These are phyloP conservation scores for Dipodascus albidus DNA, from an alignment of 805 yeast species.

Conservation along the genomic window DNA sequence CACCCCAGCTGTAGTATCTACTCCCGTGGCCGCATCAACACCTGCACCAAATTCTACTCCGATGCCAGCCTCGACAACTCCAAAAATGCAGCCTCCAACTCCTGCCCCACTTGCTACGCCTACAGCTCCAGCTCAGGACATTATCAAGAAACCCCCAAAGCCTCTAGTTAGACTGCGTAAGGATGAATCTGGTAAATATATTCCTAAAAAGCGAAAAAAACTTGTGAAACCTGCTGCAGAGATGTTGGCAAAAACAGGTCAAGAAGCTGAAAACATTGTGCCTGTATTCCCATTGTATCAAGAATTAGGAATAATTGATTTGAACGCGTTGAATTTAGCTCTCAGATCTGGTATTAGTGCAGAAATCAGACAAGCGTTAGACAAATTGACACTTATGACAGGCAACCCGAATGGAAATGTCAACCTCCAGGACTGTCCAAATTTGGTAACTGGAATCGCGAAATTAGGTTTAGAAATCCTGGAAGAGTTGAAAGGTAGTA, in stretches of 20 bases:
- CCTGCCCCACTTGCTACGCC: not conserved
- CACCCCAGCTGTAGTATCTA: not conserved
- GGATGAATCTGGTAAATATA: slow-evolving; percentile 38
- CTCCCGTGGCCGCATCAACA: slow-evolving; percentile 6
- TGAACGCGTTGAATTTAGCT: slow-evolving; percentile 72
- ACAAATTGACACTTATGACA: slow-evolving; percentile 69
- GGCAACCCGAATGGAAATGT: slow-evolving; percentile 62
- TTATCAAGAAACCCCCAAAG: slow-evolving; percentile 3
- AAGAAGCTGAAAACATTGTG: slow-evolving; percentile 69
- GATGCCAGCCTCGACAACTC: not conserved
- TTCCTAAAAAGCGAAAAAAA: slow-evolving; percentile 42
- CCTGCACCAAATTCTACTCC: not conserved
- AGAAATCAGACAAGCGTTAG: slow-evolving; percentile 76
- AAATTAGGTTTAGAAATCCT: slow-evolving; percentile 10
- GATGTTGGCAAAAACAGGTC: slow-evolving; percentile 58
- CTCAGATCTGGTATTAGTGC: slow-evolving; percentile 51
- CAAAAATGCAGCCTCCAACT: not conserved
- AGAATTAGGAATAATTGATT: slow-evolving; percentile 72
- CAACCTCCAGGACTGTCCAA: slow-evolving; percentile 45
- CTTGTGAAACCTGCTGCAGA: slow-evolving; percentile 61
- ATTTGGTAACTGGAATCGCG: not conserved
- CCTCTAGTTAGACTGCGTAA: slow-evolving; percentile 27
- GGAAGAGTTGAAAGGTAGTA: slow-evolving; percentile 9
- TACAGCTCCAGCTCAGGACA: not conserved
- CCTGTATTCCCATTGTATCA: slow-evolving; percentile 86